These are phyloP conservation scores for Penicillium sp. DNA, from an alignment of 2,329 filamentous ascomycete genomes.

Conservation along the genomic window DNA sequence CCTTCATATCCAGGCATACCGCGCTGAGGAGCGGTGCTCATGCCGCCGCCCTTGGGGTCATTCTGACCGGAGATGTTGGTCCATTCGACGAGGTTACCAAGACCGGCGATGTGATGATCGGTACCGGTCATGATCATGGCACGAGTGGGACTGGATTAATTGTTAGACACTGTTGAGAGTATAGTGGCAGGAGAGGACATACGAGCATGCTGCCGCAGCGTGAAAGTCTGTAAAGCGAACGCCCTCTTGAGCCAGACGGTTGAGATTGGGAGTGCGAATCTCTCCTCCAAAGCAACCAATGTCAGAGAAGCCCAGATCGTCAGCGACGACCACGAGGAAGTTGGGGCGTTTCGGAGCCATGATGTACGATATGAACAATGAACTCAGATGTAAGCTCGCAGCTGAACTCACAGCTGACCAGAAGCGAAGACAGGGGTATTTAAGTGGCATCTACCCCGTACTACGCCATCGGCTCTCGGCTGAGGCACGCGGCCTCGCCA, in stretches of 20 bases:
- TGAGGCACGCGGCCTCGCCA: too few relatives aligned
- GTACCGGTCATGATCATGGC: conserved; percentile 61
- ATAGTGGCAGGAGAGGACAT: conserved; percentile 5
- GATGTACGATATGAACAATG: too few relatives aligned
- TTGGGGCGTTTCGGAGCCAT: conserved; percentile 53
- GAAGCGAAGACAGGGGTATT: too few relatives aligned
- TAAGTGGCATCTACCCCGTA: too few relatives aligned
- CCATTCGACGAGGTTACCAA: conserved; percentile 54
- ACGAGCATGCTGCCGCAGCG: conserved; percentile 55
- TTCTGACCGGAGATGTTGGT: conserved; percentile 48
- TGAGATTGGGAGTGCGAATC: conserved; percentile 53
- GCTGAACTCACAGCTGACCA: too few relatives aligned
- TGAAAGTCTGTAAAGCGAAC: conserved; percentile 58
- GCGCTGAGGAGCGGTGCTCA: conserved; percentile 47
- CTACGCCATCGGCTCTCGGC: too few relatives aligned
- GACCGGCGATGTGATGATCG: conserved; percentile 47
- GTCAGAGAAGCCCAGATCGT: conserved; percentile 56
- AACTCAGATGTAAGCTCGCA: too few relatives aligned
- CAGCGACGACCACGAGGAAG: conserved; percentile 52
- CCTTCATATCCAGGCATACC: conserved; percentile 57
- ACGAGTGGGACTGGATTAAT: conserved; percentile 44
- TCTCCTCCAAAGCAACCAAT: conserved; percentile 53
- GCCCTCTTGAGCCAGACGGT: conserved; percentile 46
- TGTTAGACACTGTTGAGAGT: background rate
- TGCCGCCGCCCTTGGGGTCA: conserved; percentile 45